A percentile compares a stretch with the other conserved stretches of the same genome.
These are phyloP conservation scores for Ceratocystis diversiconidia DNA, from an alignment of 2,329 filamentous ascomycete genomes.

Conservation along the genomic window DNA sequence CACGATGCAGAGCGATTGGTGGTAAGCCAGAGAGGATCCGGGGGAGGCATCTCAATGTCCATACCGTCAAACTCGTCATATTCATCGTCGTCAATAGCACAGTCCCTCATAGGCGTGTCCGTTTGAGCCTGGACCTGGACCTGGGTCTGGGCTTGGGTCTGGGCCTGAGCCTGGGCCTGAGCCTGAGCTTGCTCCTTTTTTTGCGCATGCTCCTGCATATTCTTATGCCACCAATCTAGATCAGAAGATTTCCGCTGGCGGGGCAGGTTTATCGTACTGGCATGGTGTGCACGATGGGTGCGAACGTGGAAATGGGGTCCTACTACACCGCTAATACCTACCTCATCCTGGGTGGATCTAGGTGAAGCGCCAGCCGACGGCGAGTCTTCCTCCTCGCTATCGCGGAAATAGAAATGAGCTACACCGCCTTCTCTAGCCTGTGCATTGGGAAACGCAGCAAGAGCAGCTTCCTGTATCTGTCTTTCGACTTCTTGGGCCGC, in stretches of 20 bases:
- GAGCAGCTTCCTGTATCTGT: slow-evolving; percentile 61
- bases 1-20: slow-evolving; percentile 8
- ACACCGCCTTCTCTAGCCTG: slow-evolving; percentile 54
- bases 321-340: slow-evolving; percentile 4
- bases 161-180: neutral
- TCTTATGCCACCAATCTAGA: slow-evolving; percentile 60
- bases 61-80: slow-evolving; percentile 21
- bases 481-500: slow-evolving; percentile 68
- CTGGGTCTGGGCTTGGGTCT: too few relatives aligned
- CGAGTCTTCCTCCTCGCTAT: slow-evolving; percentile 46
- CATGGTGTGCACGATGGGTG: neutral
- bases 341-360: slow-evolving; percentile 8
- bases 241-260: slow-evolving; percentile 46
- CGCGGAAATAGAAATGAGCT: slow-evolving; percentile 54
- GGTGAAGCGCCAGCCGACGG: slow-evolving; percentile 19
- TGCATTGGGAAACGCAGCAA: slow-evolving; percentile 57
- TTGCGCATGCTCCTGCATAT: slow-evolving; percentile 67
- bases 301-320: slow-evolving; percentile 23
- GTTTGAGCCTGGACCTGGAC: slow-evolving; percentile 24
- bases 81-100: slow-evolving; percentile 11
- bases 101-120: slow-evolving; percentile 22
- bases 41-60: slow-evolving; percentile 22
- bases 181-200: slow-evolving; percentile 38
- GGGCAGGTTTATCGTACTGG: slow-evolving; percentile 21
- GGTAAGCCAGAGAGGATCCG: slow-evolving; percentile 27